Evolutionary conservation across 805 yeast genomes (phyloP).

Genomic region (Saccharomycopsis fodiens): DNA sequence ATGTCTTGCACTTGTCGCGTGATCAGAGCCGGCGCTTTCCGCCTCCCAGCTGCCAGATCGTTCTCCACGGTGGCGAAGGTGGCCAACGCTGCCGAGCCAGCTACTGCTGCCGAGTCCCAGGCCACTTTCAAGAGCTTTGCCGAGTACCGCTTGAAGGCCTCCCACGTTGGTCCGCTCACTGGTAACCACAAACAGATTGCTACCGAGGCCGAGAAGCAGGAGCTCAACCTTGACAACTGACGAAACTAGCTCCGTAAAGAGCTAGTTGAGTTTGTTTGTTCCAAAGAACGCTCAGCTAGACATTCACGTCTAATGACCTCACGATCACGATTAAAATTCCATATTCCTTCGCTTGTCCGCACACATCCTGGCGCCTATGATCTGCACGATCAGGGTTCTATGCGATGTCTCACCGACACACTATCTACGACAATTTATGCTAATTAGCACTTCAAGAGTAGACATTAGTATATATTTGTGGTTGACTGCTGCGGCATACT

Average conservation of each 20-base stretch:
- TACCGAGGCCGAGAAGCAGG: background rate
- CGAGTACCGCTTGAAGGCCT: conserved; percentile 10
- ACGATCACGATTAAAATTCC: too few species aligned
- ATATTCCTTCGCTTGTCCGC: too few species aligned
- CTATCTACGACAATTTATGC: too few species aligned
- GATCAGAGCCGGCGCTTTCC: background rate
- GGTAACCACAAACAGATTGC: background rate
- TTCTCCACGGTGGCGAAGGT: background rate
- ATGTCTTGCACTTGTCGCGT: background rate
- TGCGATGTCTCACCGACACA: too few species aligned
- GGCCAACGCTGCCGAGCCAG: background rate
- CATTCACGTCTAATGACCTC: too few species aligned
- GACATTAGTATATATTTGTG: too few species aligned
- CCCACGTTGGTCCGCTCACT: conserved; percentile 6
- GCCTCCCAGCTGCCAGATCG: background rate
- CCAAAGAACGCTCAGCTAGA: too few species aligned
- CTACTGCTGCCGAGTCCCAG: background rate
- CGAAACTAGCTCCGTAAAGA: background rate
- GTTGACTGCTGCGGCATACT: too few species aligned
- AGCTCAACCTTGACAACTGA: background rate
- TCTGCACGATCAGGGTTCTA: too few species aligned
- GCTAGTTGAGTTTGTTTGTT: too few species aligned
- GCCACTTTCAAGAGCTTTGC: conserved; percentile 10
- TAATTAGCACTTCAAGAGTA: too few species aligned
- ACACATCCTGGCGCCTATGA: too few species aligned